Evolutionary conservation across 306 rosid genomes (phyloP), one percentile per base, ranked within the genome.

Genomic region (Prinsepia uniflora): DNA sequence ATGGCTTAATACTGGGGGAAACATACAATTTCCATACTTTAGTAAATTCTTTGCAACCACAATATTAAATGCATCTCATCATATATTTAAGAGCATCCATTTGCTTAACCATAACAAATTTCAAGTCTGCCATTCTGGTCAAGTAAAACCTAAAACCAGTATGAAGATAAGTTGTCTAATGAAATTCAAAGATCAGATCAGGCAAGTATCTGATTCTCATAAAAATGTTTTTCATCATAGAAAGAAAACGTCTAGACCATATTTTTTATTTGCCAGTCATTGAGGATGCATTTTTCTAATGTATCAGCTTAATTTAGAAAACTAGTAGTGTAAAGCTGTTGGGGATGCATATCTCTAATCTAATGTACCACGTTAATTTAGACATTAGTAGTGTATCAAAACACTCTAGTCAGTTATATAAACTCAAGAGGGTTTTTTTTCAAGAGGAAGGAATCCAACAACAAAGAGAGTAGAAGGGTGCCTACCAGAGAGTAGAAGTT

Each of bases 41-140:
- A 55, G 15, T 19, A 34, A 55, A 19, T 55, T 55, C 36, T 55
- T 58, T 30, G 0, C 13, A 24, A 24, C 41, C 42, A 61, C 20
- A 49, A 14, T 34, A 57, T 11, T n/a, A 11, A 57, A 70, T 57
- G 66, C 74, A 57, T 57, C 66, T 57, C 43, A 56, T 9, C 4
- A 20, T 24, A 22, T 10, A 20, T 36, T 50, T 17, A 7, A 44
- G 15, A 2, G 43, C 4, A 56, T 4, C 11, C 73, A 55, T 41
- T 54, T 69, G 53, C 53, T 19, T 3, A 12, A 20, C 53, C n/a
- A 22, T 60, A 41, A 13, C 18, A 19, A 48, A 9, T 67, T 48
- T 3, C 0, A 7, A 8, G 10, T 57, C 60, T 52, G 41, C 63
- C 18, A 53, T 13, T 42, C 10, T 42, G 14, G 42, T 19, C 8